These are phyloP conservation scores for Prunus yedoensis DNA, from an alignment of 331 rosid genomes.

Conservation along the genomic window DNA sequence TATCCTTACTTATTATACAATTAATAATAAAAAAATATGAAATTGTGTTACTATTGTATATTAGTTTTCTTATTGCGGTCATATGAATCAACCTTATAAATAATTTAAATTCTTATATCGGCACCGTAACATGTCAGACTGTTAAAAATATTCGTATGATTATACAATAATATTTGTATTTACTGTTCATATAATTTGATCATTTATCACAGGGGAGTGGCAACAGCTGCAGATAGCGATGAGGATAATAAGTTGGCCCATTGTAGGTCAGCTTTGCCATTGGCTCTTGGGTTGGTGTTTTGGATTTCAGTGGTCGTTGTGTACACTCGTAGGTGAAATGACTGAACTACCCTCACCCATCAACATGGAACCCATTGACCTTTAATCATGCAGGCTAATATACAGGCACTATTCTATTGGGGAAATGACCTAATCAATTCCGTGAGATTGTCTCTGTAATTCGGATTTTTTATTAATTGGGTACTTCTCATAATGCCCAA, in stretches of 20 bases:
- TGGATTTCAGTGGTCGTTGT: slow-evolving; percentile 39
- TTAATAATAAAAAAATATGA: not conserved
- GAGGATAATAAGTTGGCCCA: slow-evolving; percentile 71
- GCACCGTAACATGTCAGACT: not conserved
- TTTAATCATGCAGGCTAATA: slow-evolving; percentile 10
- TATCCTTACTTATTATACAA: too few relatives aligned
- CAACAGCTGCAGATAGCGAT: slow-evolving; percentile 72
- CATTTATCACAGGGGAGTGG: slow-evolving; percentile 33
- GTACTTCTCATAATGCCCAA: not conserved
- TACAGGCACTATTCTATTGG: not conserved
- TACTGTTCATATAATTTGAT: not conserved
- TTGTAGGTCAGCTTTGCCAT: slow-evolving; percentile 60
- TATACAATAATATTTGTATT: not conserved
- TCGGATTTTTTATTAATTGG: not conserved
- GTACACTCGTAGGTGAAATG: slow-evolving; percentile 15
- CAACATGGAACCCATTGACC: slow-evolving; percentile 32
- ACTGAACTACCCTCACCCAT: slow-evolving; percentile 29
- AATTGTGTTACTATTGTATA: not conserved
- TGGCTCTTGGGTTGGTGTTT: slow-evolving; percentile 24
- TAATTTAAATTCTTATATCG: not conserved
- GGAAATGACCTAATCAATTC: not conserved
- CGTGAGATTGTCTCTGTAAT: not conserved
- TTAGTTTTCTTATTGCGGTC: too few relatives aligned
- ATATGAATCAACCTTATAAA: not conserved
- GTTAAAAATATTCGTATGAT: not conserved